These are phyloP conservation scores for Aspergillus terreus DNA, from an alignment of 2,329 filamentous ascomycete species.

Conservation along the genomic window DNA sequence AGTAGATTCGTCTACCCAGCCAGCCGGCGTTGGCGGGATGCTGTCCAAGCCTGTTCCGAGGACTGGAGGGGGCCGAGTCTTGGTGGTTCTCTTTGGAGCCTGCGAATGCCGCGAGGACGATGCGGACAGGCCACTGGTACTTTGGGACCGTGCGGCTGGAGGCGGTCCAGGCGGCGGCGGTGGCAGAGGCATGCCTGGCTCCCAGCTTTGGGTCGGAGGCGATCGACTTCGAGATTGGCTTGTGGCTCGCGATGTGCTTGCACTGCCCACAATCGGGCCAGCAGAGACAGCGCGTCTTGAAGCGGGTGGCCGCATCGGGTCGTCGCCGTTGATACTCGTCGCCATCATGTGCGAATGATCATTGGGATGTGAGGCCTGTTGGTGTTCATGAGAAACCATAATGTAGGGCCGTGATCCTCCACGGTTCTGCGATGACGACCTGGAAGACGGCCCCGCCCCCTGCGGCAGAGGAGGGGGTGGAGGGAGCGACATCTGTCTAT, in stretches of 20 bases:
- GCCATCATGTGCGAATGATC: slow-evolving; percentile 10
- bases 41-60: slow-evolving; percentile 38
- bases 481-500: slow-evolving; percentile 28
- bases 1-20: slow-evolving; percentile 38
- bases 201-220: slow-evolving; percentile 36
- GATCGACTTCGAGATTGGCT: slow-evolving; percentile 33
- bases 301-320: slow-evolving; percentile 31
- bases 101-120: slow-evolving; percentile 27
- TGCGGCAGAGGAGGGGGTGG: slow-evolving; percentile 36
- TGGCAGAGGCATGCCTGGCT: slow-evolving; percentile 45
- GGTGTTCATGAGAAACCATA: slow-evolving; percentile 19
- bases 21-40: slow-evolving; percentile 44
- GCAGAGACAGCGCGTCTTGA: slow-evolving; percentile 45
- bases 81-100: slow-evolving; percentile 14
- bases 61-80: slow-evolving; percentile 31
- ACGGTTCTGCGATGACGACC: slow-evolving; percentile 32
- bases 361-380: slow-evolving; percentile 16
- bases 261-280: slow-evolving; percentile 37
- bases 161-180: slow-evolving; percentile 47
- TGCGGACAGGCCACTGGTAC: slow-evolving; percentile 33
- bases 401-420: slow-evolving; percentile 18
- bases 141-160: slow-evolving; percentile 38
- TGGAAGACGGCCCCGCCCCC: slow-evolving; percentile 20
- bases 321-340: slow-evolving; percentile 17
- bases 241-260: slow-evolving; percentile 28